phyloP scores from a whole-genome alignment of 768 basidiomycete genomes.

The Xerocomus spinulosus region DNA sequence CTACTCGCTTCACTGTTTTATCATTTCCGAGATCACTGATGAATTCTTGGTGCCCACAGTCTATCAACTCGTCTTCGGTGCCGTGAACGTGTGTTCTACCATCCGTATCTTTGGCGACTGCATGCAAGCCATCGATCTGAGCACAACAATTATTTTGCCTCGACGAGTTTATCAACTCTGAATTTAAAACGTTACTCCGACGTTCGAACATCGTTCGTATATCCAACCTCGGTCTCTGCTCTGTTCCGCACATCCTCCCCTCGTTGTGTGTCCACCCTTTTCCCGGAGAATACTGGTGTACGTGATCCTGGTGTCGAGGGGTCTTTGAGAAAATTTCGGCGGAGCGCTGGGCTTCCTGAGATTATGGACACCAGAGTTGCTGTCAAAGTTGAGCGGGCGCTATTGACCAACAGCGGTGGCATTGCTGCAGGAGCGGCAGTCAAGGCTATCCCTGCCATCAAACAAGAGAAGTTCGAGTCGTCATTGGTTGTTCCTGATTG shows the following conservation, averaged over 20 bases:
- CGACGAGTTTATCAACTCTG: slow-evolving; percentile 62
- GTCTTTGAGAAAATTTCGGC: slow-evolving; percentile 6
- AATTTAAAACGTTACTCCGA: slow-evolving; percentile 38
- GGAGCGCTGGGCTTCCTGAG: slow-evolving; percentile 13
- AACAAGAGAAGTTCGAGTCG: slow-evolving; percentile 13
- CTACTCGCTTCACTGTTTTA: too few relatives aligned
- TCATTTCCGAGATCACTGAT: slow-evolving; percentile 12
- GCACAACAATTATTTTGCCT: slow-evolving; percentile 32
- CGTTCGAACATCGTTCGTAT: slow-evolving; percentile 32
- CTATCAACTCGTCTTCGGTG: slow-evolving; percentile 65
- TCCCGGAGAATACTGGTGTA: slow-evolving; percentile 21
- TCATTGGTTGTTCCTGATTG: not conserved
- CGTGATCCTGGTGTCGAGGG: slow-evolving; percentile 12
- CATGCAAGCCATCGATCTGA: slow-evolving; percentile 22
- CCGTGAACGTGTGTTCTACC: slow-evolving; percentile 56
- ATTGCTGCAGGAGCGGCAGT: not conserved
- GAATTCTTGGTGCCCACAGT: slow-evolving; percentile 33
- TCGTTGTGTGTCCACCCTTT: slow-evolving; percentile 33
- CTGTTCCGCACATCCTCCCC: slow-evolving; percentile 42
- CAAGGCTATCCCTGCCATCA: slow-evolving; percentile 10
- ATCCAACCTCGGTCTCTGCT: slow-evolving; percentile 34
- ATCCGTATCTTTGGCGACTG: slow-evolving; percentile 50
- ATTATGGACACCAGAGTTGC: slow-evolving; percentile 17
- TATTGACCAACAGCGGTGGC: slow-evolving; percentile 43
- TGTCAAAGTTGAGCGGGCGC: slow-evolving; percentile 41